Base-by-base conservation (phyloP, 2,329 filamentous ascomycete species). In the Orbilia javanica region DNA sequence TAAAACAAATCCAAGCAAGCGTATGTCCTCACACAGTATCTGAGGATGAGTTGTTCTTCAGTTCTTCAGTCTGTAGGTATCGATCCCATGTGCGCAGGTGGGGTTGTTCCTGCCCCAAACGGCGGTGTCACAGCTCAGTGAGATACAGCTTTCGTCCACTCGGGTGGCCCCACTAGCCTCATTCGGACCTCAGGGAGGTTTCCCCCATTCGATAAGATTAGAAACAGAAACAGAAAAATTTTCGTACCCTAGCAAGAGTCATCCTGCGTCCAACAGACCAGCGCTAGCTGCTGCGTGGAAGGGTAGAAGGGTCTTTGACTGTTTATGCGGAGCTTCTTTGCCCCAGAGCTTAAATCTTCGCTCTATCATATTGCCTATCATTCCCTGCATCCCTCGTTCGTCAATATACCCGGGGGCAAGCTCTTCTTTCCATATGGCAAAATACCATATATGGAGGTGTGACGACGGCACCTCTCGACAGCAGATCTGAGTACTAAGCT, bases 191-290 rank as follows among this genome's bases (percentile, higher is more conserved):
- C 42, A 27, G 50, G 44, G 36, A 57, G n/a, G 42, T 50, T 42
- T 39, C 52, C 15, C 50, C 42, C 15, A 67, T 53, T 39, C 44
- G 74, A 78, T 72, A 67, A 78, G 74, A 78, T 67, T 66, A 62
- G 60, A 66, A 70, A 60, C 60, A 62, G 57, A 70, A 50, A 50
- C 46, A 50, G 46, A 65, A 70, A 77, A 70, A 66, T 62, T 76
- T 71, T 64, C 50, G 20, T 66, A 64, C 66, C 73, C 73, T 71
- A 66, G 57, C 66, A 42, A 55, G 73, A 77, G 73, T 77, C 73
- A 71, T 71, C 39, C 34, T 64, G 64, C 64, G 55, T 62, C 36
- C 20, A 65, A 55, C 34, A 3, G 42, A 31, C 64, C 55, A 15
- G 13, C 22, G 42, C 60, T 13, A 53, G 34, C n/a, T n/a, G n/a